Percentiles rank a stretch among this genome's conserved stretches.
phyloP scores from a whole-genome alignment of 257 asterid genomes.

The Nemophila menziesii region DNA sequence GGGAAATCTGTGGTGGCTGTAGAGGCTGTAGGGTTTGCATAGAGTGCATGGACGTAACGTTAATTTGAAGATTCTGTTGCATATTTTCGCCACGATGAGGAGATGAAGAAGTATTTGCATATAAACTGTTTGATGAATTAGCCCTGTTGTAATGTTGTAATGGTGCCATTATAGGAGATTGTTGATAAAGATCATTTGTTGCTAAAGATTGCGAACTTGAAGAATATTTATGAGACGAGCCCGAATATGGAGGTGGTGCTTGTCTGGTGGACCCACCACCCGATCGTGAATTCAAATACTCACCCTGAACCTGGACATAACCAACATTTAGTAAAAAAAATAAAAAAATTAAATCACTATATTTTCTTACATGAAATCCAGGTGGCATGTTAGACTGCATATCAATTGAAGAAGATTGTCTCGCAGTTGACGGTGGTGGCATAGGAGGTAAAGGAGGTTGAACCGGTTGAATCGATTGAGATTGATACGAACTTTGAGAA shows the following conservation, averaged over 20 bases:
- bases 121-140: conserved; percentile 38
- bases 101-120: conserved; percentile 42
- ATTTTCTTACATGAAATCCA: conserved; percentile 41
- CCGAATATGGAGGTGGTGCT: conserved; percentile 76
- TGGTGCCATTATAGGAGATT: conserved; percentile 41
- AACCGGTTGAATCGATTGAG: conserved; percentile 38
- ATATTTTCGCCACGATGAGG: conserved; percentile 55
- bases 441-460: conserved; percentile 69
- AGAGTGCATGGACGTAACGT: conserved; percentile 41
- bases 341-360: neutral
- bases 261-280: conserved; percentile 50
- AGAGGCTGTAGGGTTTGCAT: conserved; percentile 45
- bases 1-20: conserved; percentile 94
- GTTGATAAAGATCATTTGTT: conserved; percentile 46
- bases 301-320: conserved; percentile 55
- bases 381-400: conserved; percentile 36
- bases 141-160: conserved; percentile 48
- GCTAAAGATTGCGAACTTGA: conserved; percentile 24
- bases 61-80: conserved; percentile 39
- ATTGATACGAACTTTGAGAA: conserved; percentile 59
- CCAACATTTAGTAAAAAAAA: conserved; percentile 8
- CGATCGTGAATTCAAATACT: conserved; percentile 41
- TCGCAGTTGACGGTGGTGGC: conserved; percentile 43
- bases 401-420: conserved; percentile 43
- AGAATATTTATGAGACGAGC: conserved; percentile 77